These are phyloP conservation scores for Casaregolazyma lundiana DNA, from an alignment of 1,139 yeast genomes.

Conservation along the genomic window DNA sequence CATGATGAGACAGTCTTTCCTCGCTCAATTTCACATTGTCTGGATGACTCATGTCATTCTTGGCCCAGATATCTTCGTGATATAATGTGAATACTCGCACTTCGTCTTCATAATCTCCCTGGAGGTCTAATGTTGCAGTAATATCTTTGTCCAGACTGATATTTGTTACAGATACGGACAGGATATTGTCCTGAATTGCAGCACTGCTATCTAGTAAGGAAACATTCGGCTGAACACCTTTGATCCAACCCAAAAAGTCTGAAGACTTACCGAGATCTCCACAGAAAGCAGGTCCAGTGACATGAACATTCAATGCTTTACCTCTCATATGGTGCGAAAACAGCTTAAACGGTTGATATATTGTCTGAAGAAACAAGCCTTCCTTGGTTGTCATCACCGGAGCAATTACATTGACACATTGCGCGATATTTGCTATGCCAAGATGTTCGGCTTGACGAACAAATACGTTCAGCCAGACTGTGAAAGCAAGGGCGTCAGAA, in stretches of 20 bases:
- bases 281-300: constrained; percentile 28
- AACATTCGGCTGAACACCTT: constrained; percentile 20
- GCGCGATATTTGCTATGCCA: constrained; percentile 38
- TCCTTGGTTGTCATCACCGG: constrained; percentile 34
- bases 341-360: constrained; percentile 31
- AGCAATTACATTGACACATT: constrained; percentile 36
- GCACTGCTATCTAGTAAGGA: constrained; percentile 30
- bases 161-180: constrained; percentile 32
- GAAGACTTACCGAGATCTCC: constrained; percentile 28
- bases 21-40: constrained; percentile 5
- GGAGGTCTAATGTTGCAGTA: constrained; percentile 22
- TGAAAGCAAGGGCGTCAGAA: constrained; percentile 35
- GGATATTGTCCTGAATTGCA: constrained; percentile 20
- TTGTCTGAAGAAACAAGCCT: constrained; percentile 32
- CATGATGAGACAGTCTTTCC: background rate
- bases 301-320: constrained; percentile 30
- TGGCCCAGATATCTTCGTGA: constrained; percentile 31
- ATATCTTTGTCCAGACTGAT: constrained; percentile 28
- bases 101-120: constrained; percentile 15
- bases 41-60: constrained; percentile 24
- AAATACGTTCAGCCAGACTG: constrained; percentile 36
- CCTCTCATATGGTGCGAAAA: constrained; percentile 36
- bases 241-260: constrained; percentile 20
- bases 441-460: constrained; percentile 32
- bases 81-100: constrained; percentile 27